Percentiles rank a stretch among this genome's conserved stretches.
Conservation (phyloP, 805 yeast species). For the Schizosaccharomyces octosporus region DNA sequence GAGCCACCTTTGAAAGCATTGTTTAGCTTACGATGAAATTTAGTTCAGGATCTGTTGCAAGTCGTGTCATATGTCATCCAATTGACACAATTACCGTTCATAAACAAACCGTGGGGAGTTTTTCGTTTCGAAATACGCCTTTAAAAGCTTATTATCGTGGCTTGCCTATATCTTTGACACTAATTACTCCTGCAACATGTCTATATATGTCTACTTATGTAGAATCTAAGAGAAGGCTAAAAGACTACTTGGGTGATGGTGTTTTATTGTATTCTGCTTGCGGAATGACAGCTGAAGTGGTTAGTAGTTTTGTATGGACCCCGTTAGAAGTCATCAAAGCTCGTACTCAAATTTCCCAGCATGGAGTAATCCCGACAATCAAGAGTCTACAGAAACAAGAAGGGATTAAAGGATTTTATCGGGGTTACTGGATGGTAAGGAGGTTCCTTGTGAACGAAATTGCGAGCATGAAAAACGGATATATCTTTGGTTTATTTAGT, state of each 20-base stretch:
- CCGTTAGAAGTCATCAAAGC: slow-evolving; percentile 25
- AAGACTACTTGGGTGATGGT: slow-evolving; percentile 15
- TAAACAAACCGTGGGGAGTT: slow-evolving; percentile 16
- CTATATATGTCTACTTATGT: slow-evolving; percentile 19
- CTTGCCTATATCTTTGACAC: slow-evolving; percentile 15
- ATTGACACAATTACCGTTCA: slow-evolving; percentile 20
- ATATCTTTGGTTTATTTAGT: not conserved
- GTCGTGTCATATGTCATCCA: slow-evolving; percentile 19
- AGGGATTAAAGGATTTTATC: slow-evolving; percentile 54
- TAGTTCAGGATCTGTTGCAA: slow-evolving; percentile 16
- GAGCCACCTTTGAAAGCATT: not conserved
- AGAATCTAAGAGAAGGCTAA: slow-evolving; percentile 15
- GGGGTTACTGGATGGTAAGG: slow-evolving; percentile 32
- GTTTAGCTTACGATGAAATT: not conserved
- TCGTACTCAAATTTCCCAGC: slow-evolving; percentile 17
- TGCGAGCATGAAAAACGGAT: not conserved
- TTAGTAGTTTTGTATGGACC: slow-evolving; percentile 19
- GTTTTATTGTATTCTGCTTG: slow-evolving; percentile 14
- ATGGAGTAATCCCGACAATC: slow-evolving; percentile 8
- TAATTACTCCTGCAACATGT: slow-evolving; percentile 21
- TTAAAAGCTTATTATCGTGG: slow-evolving; percentile 19
- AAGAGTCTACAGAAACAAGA: slow-evolving; percentile 26
- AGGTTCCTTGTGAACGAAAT: not conserved
- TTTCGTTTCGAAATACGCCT: slow-evolving; percentile 9
- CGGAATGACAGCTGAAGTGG: slow-evolving; percentile 18